Conservation (phyloP, 179 eudicot genomes). For the Amaranthus tricolor region DNA sequence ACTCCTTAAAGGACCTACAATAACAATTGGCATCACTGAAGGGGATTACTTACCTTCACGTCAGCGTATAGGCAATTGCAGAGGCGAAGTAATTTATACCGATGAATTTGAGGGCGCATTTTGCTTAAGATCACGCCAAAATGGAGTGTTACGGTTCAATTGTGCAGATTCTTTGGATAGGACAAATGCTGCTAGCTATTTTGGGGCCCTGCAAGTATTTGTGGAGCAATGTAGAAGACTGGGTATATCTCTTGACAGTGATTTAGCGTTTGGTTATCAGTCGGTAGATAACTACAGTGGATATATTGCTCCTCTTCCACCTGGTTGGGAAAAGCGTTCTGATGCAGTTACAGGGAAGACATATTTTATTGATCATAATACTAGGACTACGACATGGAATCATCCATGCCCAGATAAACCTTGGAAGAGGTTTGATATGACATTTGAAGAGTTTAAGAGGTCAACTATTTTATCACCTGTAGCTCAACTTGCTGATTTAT, state of each 20-base stretch:
- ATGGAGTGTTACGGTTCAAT: conserved; percentile 89
- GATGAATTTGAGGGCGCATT: conserved; percentile 74
- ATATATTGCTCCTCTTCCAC: conserved; percentile 93
- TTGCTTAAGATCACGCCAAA: conserved; percentile 89
- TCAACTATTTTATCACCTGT: conserved; percentile 88
- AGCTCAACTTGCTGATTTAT: conserved; percentile 80
- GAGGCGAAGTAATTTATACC: conserved; percentile 71
- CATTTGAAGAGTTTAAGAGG: conserved; percentile 88
- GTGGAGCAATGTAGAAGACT: conserved; percentile 94
- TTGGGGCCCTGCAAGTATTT: conserved; percentile 91
- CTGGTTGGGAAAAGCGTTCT: conserved; percentile 97
- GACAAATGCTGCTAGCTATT: conserved; percentile 97
- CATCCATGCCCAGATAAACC: conserved; percentile 99
- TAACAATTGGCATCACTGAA: conserved; percentile 75
- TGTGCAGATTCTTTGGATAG: conserved; percentile 98
- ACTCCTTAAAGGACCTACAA: conserved; percentile 84
- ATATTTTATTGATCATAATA: conserved; percentile 91
- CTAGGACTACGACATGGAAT: conserved; percentile 94
- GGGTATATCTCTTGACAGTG: conserved; percentile 95
- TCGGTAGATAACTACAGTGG: conserved; percentile 64
- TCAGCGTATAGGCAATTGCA: conserved; percentile 72
- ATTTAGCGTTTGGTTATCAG: conserved; percentile 68
- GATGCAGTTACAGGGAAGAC: conserved; percentile 95
- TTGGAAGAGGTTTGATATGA: conserved; percentile 98
- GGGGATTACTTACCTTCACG: conserved; percentile 92